These are phyloP conservation scores for Annona cherimola DNA, from an alignment of 164 flowering plant genomes.

Conservation along the genomic window DNA sequence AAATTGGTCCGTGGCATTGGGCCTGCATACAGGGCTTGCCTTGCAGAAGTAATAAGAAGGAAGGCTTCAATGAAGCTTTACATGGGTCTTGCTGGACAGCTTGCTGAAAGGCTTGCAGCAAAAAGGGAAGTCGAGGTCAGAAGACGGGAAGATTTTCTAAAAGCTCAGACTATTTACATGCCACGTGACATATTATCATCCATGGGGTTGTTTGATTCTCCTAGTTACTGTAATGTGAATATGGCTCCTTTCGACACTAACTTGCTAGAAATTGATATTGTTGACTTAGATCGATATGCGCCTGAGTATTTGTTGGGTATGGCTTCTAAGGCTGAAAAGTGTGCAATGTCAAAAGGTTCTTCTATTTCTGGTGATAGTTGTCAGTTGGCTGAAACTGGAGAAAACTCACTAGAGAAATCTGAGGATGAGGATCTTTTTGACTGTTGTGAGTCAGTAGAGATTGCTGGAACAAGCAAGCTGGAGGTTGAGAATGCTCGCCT, in stretches of 20 bases:
- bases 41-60: slow-evolving; percentile 92
- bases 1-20: slow-evolving; percentile 81
- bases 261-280: slow-evolving; percentile 78
- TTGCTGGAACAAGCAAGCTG: slow-evolving; percentile 93
- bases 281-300: slow-evolving; percentile 81
- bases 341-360: slow-evolving; percentile 45
- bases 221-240: slow-evolving; percentile 87
- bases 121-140: slow-evolving; percentile 83
- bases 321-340: slow-evolving; percentile 50
- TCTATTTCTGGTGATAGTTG: slow-evolving; percentile 47
- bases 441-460: slow-evolving; percentile 60
- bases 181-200: slow-evolving; percentile 78
- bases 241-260: slow-evolving; percentile 73
- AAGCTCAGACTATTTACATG: slow-evolving; percentile 51
- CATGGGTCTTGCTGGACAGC: slow-evolving; percentile 99
- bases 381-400: slow-evolving; percentile 46
- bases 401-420: slow-evolving; percentile 33
- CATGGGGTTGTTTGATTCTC: slow-evolving; percentile 91
- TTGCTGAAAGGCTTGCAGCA: slow-evolving; percentile 90
- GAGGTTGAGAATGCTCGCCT: slow-evolving; percentile 97
- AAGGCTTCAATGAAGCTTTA: slow-evolving; percentile 93
- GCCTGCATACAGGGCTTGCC: slow-evolving; percentile 87
- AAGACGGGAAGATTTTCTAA: slow-evolving; percentile 81
- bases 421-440: slow-evolving; percentile 52
- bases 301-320: slow-evolving; percentile 65